Percentiles rank a stretch among this genome's conserved stretches.
Evolutionary conservation across 2,329 filamentous ascomycete species (phyloP).

Genomic region (Neoascochyta sp.): DNA sequence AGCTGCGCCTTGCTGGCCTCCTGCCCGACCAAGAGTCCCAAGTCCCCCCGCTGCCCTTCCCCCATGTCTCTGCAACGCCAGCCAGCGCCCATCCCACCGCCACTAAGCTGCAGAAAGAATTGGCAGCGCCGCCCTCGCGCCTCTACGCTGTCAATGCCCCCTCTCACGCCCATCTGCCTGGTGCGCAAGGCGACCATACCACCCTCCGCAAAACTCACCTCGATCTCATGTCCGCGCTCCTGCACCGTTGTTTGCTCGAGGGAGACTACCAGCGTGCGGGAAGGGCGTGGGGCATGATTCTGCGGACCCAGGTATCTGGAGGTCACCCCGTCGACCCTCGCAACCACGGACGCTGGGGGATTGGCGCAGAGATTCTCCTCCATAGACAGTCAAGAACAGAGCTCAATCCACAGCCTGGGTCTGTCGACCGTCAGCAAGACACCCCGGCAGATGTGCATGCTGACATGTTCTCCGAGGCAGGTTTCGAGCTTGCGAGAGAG

Average conservation of each 20-base stretch:
- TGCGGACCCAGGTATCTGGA: slow-evolving; percentile 59
- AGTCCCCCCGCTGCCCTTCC: slow-evolving; percentile 44
- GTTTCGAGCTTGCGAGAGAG: slow-evolving; percentile 56
- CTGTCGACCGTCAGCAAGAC: slow-evolving; percentile 1
- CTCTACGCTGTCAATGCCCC: slow-evolving; percentile 32
- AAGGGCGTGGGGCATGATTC: slow-evolving; percentile 69
- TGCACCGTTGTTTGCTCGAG: slow-evolving; percentile 68
- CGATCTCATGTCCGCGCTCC: slow-evolving; percentile 62
- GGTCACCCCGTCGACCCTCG: slow-evolving; percentile 62
- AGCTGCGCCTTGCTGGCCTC: slow-evolving; percentile 42
- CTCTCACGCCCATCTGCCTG: slow-evolving; percentile 1
- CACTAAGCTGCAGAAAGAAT: slow-evolving; percentile 36
- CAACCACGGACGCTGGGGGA: slow-evolving; percentile 68
- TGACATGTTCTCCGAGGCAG: slow-evolving; percentile 36
- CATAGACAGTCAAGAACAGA: no score
- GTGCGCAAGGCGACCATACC: slow-evolving; percentile 12
- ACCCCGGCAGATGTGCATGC: slow-evolving; percentile 2
- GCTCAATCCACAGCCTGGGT: slow-evolving; percentile 4
- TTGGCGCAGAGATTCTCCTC: slow-evolving; percentile 81
- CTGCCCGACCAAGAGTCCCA: slow-evolving; percentile 35
- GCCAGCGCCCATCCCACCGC: slow-evolving; percentile 13
- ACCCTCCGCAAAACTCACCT: slow-evolving; percentile 55
- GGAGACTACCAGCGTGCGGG: slow-evolving; percentile 69
- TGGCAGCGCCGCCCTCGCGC: slow-evolving; percentile 42
- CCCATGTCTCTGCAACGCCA: slow-evolving; percentile 38